Evolutionary conservation across 768 basidiomycete genomes (phyloP), one percentile per base, ranked within the genome.

Genomic region (Russula foetens): DNA sequence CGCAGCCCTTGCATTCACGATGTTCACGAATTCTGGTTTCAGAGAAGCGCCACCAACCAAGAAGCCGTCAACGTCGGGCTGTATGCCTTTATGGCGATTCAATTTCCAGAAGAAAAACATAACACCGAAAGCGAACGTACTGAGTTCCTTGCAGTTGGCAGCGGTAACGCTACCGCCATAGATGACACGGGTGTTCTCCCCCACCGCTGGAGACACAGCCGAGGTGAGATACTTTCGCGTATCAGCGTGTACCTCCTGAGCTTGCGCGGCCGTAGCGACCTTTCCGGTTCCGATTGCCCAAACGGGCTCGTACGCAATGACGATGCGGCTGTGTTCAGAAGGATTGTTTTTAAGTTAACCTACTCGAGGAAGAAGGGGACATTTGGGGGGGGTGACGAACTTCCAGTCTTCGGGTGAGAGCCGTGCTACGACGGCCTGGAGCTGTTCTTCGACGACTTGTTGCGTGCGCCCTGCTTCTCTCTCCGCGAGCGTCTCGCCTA

Each of bases 201-300:
- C 91, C 29, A 92, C 89, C 21, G 76, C 74, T 33, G 78, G 67
- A 7, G 88, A 88, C 45, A 98, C 83, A 7, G 77, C 76, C 63
- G 73, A 77, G 46, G 77, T 69, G 66, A 98, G 77, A 77, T 84
- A 97, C 12, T 75, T 68, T 66, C 97, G 90, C 68, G 95, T 86
- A 61, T 87, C 83, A 41, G 80, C 81, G 70, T 99, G 97, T 2
- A 90, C 84, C 44, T 94, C 89, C 74, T 98, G 96, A 1, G 97
- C 97, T 76, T 98, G 90, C n/a, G 77, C 79, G 0, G 90, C 78
- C 33, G 91, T 91, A 47, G 96, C 96, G 54, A 97, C 95, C 73
- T 90, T 96, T 64, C 96, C 96, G 14, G 96, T 98, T 47, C 97
- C 97, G 72, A 98, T 98, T 35, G 97, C 96, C 96, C 97, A 98